Conservation (phyloP, 2,329 filamentous ascomycete species). For the Neurospora crassa region DNA sequence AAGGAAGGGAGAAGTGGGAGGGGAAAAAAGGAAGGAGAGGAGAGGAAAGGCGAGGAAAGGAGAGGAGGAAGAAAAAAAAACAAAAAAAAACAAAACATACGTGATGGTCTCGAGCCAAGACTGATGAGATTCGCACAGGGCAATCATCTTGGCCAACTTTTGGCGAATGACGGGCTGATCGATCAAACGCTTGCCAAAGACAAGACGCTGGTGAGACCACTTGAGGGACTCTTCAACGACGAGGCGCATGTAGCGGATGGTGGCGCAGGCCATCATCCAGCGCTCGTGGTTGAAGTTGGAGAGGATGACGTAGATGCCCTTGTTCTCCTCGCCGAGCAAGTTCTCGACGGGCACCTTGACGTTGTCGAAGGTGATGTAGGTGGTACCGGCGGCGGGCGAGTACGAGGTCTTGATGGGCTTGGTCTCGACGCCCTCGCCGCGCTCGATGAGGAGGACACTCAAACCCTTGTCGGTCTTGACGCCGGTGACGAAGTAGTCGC, state of each 20-base stretch:
- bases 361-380: constrained; percentile 75
- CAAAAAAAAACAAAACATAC: constrained; percentile 21
- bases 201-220: constrained; percentile 78
- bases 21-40: constrained; percentile 21
- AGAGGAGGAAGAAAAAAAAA: too few relatives aligned
- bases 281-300: constrained; percentile 86
- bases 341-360: constrained; percentile 76
- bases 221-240: constrained; percentile 79
- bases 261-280: constrained; percentile 63
- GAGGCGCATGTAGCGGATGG: constrained; percentile 54
- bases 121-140: constrained; percentile 71
- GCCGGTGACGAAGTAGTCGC: constrained; percentile 75
- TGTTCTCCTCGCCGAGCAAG: constrained; percentile 72
- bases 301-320: constrained; percentile 76
- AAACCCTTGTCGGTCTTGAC: constrained; percentile 73
- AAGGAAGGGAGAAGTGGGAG: not conserved
- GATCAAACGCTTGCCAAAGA: constrained; percentile 74
- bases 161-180: constrained; percentile 75
- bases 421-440: constrained; percentile 66
- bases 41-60: not conserved
- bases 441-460: constrained; percentile 65
- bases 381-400: constrained; percentile 67
- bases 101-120: constrained; percentile 78
- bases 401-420: constrained; percentile 74
- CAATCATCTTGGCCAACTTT: constrained; percentile 86